Evolutionary conservation across 2,329 filamentous ascomycete genomes (phyloP), one percentile per base, ranked within the genome.

Genomic region (Tolypocladium paradoxum): DNA sequence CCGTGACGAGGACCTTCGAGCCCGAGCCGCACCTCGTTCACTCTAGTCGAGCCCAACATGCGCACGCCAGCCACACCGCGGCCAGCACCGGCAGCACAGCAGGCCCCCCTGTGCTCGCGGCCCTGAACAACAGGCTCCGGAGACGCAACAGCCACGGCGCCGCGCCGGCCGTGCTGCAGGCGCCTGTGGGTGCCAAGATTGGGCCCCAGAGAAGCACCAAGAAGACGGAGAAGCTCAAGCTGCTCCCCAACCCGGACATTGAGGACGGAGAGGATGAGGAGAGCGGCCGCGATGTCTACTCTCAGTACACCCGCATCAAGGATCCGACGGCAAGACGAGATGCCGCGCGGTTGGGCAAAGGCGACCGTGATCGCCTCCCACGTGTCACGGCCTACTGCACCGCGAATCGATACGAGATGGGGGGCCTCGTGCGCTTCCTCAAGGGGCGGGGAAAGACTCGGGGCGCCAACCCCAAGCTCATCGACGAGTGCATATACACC

Each of bases 401-500:
- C 0, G 90, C 93, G 12, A 90, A 90, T 65, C 86, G 85, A 51
- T 97, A 97, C 70, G 84, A 92, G 61, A 83, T 96, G 73, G 92
- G 97, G 36, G 85, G 85, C 4, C 73, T 97, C 56, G 88, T 95
- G 81, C 85, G 87, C 46, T 99, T 92, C 65, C 73, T 99, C 57
- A 99, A 99, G 68, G 88, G 90, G 33, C 81, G 88, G 55, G 80
- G 82, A 47, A 89, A 88, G 68, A 81, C 82, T 34, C 82, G 88
- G 61, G 88, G 89, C 20, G 83, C 91, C 18, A 87, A 84, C 55
- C 92, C 93, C 1, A 97, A 96, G 70, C 73, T 93, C 54, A 96
- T 96, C 61, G 93, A 99, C 67, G 93, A 99, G 70, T 99, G 93
- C 69, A 90, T 99, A 61, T 99, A 99, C 71, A 90, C 92, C 12